These are phyloP conservation scores for Erysimum cheiranthoides DNA, from an alignment of 345 rosid species.

Conservation along the genomic window DNA sequence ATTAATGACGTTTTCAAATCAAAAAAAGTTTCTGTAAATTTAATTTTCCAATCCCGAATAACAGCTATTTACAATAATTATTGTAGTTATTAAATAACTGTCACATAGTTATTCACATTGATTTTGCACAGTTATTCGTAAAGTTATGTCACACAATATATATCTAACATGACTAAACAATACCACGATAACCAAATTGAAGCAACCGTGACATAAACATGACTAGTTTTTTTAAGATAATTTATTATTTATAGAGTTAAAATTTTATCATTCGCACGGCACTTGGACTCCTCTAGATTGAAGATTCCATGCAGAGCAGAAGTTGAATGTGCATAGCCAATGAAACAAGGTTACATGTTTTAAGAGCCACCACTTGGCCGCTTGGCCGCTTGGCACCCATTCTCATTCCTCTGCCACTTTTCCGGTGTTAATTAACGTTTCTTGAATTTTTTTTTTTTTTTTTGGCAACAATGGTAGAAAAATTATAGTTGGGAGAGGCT, in stretches of 20 bases:
- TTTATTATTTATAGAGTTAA: background rate
- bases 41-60: too few species aligned
- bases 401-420: conserved; percentile 15
- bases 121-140: too few species aligned
- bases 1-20: too few species aligned
- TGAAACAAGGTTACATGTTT: background rate
- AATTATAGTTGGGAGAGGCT: background rate
- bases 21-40: too few species aligned
- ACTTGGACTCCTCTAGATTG: background rate
- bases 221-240: too few species aligned
- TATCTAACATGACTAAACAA: too few species aligned
- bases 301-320: conserved; percentile 14
- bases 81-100: too few species aligned
- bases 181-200: background rate
- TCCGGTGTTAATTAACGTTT: background rate
- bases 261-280: background rate
- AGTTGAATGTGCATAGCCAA: background rate
- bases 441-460: background rate
- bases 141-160: too few species aligned
- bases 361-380: conserved; percentile 15
- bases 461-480: background rate
- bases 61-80: too few species aligned
- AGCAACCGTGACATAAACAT: background rate
- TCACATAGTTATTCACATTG: too few species aligned
- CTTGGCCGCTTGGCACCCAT: conserved; percentile 2